Evolutionary conservation across 805 yeast genomes (phyloP), one percentile per base, ranked within the genome.

Genomic region (Myxozyma melibiosi): DNA sequence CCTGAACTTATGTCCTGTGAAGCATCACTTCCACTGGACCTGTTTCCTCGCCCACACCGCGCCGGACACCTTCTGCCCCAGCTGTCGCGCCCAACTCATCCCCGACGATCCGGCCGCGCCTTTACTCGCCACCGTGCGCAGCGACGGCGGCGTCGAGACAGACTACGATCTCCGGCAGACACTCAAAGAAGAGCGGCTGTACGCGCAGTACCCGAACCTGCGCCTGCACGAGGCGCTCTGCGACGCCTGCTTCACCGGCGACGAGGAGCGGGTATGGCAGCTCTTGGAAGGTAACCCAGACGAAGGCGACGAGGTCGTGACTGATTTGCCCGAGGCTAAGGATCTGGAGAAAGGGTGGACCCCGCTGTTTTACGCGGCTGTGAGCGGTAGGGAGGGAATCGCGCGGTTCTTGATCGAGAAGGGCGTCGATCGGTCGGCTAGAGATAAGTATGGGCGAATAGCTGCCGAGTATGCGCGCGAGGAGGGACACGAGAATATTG

Each of bases 401-500:
- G 56, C 53, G 22, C 14, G 30, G 46, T 53, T 40, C 24, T 28
- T 60, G 49, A 35, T 60, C 34, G 31, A 44, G n/a, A 43, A 53
- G 28, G 58, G 62, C 28, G 49, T 48, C 13, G 63, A 60, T 22
- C 31, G 33, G 37, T 24, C 22, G 4, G 48, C 31, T 11, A 34
- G 30, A 27, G 64, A 60, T 35, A 53, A 33, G 30, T 41, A 31
- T 18, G 64, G 62, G 7, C 38, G 51, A 16, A 40, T 33, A n/a
- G 55, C 64, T 11, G 57, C 50, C 2, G 54, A 60, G 13, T 60
- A 60, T 40, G 64, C 64, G 18, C 39, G 24, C 72, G 76, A 73
- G 73, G 76, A 75, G 68, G 74, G 74, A 6, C 63, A 58, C 27
- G n/a, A 8, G 11, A 40, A 35, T 8, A 45, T 57, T 41, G 52